These are phyloP conservation scores for Hebeloma cylindrosporum DNA, from an alignment of 768 basidiomycete species.

Conservation along the genomic window DNA sequence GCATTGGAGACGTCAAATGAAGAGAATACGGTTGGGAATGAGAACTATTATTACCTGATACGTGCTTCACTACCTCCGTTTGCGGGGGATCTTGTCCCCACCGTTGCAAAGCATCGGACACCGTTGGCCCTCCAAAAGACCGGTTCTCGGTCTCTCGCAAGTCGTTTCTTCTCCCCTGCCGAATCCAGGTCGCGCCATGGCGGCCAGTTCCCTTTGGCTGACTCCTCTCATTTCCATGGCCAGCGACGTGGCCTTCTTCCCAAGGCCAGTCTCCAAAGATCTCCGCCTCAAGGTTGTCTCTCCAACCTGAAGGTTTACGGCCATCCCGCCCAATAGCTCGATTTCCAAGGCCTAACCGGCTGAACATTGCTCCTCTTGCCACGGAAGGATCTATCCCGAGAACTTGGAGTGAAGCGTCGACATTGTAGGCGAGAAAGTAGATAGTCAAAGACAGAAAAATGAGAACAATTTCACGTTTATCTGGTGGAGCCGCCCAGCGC, in stretches of 20 bases:
- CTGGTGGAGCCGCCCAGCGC: conserved; percentile 67
- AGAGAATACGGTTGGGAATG: background rate
- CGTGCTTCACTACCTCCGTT: conserved; percentile 60
- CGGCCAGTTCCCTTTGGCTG: conserved; percentile 40
- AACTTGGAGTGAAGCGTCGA: conserved; percentile 60
- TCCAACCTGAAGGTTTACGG: conserved; percentile 48
- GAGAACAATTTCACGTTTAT: conserved; percentile 71
- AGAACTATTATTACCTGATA: conserved; percentile 49
- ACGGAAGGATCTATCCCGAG: conserved; percentile 45
- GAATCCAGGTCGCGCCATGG: conserved; percentile 48
- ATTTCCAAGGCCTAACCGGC: conserved; percentile 39
- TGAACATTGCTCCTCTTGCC: conserved; percentile 38
- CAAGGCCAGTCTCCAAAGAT: conserved; percentile 72
- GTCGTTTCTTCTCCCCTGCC: conserved; percentile 33
- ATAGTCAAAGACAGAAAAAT: conserved; percentile 62
- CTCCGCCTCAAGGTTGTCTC: conserved; percentile 57
- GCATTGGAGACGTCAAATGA: background rate
- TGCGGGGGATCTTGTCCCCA: conserved; percentile 60
- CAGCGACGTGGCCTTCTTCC: conserved; percentile 59
- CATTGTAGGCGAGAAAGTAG: conserved; percentile 73
- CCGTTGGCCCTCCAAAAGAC: conserved; percentile 35
- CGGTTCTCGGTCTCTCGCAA: conserved; percentile 22
- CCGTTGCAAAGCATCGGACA: conserved; percentile 52
- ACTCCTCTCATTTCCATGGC: conserved; percentile 51
- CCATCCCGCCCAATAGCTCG: conserved; percentile 45